Percentiles rank a stretch among this genome's conserved stretches.
phyloP scores from a whole-genome alignment of 192 early-diverging fungal genomes.

The Coemansia sp. region DNA sequence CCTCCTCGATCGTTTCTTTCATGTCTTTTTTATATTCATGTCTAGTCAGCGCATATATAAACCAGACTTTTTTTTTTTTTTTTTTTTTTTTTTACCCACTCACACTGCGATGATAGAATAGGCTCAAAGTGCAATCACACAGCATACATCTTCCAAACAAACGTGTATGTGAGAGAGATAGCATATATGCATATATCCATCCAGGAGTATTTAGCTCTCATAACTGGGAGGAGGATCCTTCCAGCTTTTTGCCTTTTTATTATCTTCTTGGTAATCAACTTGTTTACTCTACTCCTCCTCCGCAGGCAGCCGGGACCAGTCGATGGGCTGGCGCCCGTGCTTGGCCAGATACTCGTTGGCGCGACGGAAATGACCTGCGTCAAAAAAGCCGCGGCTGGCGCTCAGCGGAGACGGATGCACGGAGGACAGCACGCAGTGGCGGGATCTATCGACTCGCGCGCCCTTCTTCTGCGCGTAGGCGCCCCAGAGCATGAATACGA shows the following conservation, averaged over 20 bases:
- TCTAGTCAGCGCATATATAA: no score
- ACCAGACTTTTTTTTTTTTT: no score
- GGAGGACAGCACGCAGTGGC: conserved; percentile 80
- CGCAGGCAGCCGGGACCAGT: conserved; percentile 34
- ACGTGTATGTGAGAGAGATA: no score
- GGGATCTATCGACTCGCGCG: conserved; percentile 66
- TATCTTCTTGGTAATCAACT: neutral
- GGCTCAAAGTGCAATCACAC: no score
- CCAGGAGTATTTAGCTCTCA: no score
- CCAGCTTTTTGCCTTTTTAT: neutral
- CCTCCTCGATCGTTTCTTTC: no score
- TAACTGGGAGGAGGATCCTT: no score
- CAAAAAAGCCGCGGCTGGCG: conserved; percentile 85
- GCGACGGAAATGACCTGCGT: conserved; percentile 79
- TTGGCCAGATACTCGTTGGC: conserved; percentile 81
- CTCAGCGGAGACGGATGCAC: conserved; percentile 92
- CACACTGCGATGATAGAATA: no score
- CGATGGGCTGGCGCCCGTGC: conserved; percentile 23
- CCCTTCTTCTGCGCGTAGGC: conserved; percentile 86
- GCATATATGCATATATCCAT: no score
- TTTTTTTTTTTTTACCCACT: no score
- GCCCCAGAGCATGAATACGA: conserved; percentile 97
- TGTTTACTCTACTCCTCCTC: conserved; percentile 5
- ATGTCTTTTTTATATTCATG: no score
- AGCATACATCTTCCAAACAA: neutral